These are phyloP conservation scores for Darksidea phi DNA, from an alignment of 495 filamentous ascomycete species.

Conservation along the genomic window DNA sequence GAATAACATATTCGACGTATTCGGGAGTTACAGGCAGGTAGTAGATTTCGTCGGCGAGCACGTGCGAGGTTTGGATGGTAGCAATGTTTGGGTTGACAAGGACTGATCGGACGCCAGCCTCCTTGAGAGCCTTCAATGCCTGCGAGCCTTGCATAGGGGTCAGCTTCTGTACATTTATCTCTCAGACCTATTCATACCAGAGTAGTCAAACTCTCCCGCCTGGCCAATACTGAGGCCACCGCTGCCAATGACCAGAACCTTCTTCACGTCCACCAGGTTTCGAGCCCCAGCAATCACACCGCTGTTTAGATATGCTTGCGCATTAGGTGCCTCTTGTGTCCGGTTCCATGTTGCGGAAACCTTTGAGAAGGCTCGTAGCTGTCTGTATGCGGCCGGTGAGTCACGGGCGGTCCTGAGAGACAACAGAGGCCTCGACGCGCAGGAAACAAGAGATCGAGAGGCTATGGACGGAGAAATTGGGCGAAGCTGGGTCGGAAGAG, in stretches of 20 bases:
- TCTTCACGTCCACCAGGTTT: slow-evolving; percentile 86
- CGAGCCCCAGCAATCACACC: slow-evolving; percentile 71
- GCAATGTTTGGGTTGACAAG: slow-evolving; percentile 99
- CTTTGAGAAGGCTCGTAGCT: slow-evolving; percentile 33
- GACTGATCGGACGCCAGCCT: slow-evolving; percentile 89
- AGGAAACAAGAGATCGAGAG: slow-evolving; percentile 22
- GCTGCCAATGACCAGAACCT: slow-evolving; percentile 94
- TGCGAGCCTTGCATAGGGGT: slow-evolving; percentile 66
- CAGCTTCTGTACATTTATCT: neutral
- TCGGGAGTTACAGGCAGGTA: slow-evolving; percentile 96
- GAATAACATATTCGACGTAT: slow-evolving; percentile 95
- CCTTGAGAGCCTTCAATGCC: slow-evolving; percentile 76
- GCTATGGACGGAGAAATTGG: slow-evolving; percentile 13
- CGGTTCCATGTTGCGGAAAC: slow-evolving; percentile 29
- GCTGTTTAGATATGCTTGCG: slow-evolving; percentile 84
- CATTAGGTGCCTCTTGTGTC: slow-evolving; percentile 69
- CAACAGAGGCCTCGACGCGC: slow-evolving; percentile 14
- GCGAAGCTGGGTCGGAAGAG: slow-evolving; percentile 24
- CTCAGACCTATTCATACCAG: slow-evolving; percentile 56
- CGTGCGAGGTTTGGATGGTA: slow-evolving; percentile 97
- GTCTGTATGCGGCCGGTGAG: slow-evolving; percentile 20
- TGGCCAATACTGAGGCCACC: slow-evolving; percentile 97
- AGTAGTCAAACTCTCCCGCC: slow-evolving; percentile 98
- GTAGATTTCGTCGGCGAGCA: slow-evolving; percentile 95
- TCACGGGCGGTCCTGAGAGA: slow-evolving; percentile 18